These are phyloP conservation scores for Penicillium manginii DNA, from an alignment of 495 filamentous ascomycete species.

Conservation along the genomic window DNA sequence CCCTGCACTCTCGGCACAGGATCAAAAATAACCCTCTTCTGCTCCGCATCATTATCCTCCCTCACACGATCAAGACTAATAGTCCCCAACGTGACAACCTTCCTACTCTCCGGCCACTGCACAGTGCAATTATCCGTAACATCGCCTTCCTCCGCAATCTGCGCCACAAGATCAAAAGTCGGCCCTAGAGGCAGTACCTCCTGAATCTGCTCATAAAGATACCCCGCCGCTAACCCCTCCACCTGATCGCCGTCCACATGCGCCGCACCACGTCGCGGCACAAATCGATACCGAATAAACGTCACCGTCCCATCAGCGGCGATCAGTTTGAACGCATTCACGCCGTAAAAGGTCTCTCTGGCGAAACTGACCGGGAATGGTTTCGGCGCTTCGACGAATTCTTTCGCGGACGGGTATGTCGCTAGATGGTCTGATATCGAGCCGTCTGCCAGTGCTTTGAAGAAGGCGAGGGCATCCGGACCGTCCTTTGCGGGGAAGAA, in stretches of 20 bases:
- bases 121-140: constrained; percentile 3
- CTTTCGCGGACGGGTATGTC: background rate
- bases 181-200: background rate
- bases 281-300: background rate
- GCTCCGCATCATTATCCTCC: background rate
- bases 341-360: background rate
- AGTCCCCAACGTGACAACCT: background rate
- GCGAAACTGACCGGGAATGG: background rate
- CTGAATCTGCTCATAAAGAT: background rate
- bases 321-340: background rate
- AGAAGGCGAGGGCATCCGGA: background rate
- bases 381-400: background rate
- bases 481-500: background rate
- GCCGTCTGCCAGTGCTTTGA: background rate
- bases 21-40: constrained; percentile 3
- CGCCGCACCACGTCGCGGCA: background rate
- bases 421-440: background rate
- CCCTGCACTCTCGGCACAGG: background rate
- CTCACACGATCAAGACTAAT: background rate
- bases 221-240: background rate
- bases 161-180: background rate
- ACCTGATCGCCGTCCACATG: background rate
- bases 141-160: constrained; percentile 1
- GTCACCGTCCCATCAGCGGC: background rate
- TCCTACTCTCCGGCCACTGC: background rate